These are phyloP conservation scores for Seminavis robusta DNA, from an alignment of 108 stramenopile genomes.

Conservation along the genomic window DNA sequence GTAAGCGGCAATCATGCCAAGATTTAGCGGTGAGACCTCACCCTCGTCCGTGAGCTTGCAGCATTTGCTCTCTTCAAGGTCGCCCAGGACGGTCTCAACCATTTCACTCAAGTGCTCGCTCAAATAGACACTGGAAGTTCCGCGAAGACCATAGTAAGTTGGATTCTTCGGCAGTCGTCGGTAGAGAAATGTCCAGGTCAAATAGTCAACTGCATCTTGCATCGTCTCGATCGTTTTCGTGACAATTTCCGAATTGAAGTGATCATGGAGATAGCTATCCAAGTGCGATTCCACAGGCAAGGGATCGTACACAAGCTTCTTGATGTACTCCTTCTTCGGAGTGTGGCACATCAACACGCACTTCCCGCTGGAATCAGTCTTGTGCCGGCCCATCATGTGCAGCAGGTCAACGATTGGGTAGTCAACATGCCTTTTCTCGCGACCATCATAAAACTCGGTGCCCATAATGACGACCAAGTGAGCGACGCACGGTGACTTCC, in stretches of 20 bases:
- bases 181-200: constrained; percentile 98
- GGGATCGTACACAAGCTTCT: constrained; percentile 93
- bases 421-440: constrained; percentile 90
- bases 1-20: constrained; percentile 99
- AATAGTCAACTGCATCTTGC: constrained; percentile 97
- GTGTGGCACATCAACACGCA: constrained; percentile 92
- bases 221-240: constrained; percentile 92
- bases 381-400: constrained; percentile 94
- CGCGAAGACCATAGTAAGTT: constrained; percentile 97
- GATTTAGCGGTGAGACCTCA: constrained; percentile 90
- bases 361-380: constrained; percentile 65
- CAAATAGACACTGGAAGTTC: constrained; percentile 87
- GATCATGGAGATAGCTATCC: constrained; percentile 95
- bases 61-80: constrained; percentile 93
- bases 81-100: constrained; percentile 93
- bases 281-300: constrained; percentile 97
- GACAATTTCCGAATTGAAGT: constrained; percentile 96
- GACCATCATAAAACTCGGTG: constrained; percentile 94
- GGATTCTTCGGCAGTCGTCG: constrained; percentile 97
- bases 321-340: constrained; percentile 91
- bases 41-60: constrained; percentile 90
- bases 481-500: constrained; percentile 69
- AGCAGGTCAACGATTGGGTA: constrained; percentile 91
- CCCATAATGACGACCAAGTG: constrained; percentile 95
- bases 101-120: constrained; percentile 98